These are phyloP conservation scores for Nemania diffusa DNA, from an alignment of 2,329 filamentous ascomycete genomes.

Conservation along the genomic window DNA sequence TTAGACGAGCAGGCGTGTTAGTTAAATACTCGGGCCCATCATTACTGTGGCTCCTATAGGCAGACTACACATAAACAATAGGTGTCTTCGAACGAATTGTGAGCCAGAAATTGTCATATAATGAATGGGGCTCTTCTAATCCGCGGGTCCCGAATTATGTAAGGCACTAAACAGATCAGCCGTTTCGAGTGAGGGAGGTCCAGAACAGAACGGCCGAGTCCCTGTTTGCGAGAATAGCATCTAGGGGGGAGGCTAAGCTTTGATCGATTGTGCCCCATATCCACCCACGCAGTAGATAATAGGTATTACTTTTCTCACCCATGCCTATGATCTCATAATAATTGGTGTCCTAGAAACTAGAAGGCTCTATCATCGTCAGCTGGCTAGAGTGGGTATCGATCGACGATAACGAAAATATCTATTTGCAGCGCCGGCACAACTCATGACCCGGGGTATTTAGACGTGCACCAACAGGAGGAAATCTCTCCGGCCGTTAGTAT, in stretches of 20 bases:
- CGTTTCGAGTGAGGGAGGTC: neutral
- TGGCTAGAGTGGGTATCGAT: neutral
- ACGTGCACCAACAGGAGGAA: neutral
- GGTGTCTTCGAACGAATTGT: neutral
- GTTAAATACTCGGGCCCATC: neutral
- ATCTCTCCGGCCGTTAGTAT: neutral
- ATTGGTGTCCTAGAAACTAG: neutral
- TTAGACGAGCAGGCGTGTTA: neutral
- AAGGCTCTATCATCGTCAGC: neutral
- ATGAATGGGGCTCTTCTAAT: neutral
- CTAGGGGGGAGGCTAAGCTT: no score
- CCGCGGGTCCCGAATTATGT: slow-evolving; percentile 4
- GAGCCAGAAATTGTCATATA: neutral
- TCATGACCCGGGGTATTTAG: neutral
- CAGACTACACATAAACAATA: no score
- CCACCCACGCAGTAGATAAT: no score
- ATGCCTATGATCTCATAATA: no score
- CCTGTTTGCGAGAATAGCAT: neutral
- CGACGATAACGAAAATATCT: neutral
- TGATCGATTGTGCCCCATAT: no score
- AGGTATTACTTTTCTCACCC: no score
- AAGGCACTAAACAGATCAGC: neutral
- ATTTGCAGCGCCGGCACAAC: neutral
- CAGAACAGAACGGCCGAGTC: neutral
- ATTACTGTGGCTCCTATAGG: neutral